Base-by-base conservation (phyloP, 2,329 filamentous ascomycete genomes). In the Diaporthe helianthi region DNA sequence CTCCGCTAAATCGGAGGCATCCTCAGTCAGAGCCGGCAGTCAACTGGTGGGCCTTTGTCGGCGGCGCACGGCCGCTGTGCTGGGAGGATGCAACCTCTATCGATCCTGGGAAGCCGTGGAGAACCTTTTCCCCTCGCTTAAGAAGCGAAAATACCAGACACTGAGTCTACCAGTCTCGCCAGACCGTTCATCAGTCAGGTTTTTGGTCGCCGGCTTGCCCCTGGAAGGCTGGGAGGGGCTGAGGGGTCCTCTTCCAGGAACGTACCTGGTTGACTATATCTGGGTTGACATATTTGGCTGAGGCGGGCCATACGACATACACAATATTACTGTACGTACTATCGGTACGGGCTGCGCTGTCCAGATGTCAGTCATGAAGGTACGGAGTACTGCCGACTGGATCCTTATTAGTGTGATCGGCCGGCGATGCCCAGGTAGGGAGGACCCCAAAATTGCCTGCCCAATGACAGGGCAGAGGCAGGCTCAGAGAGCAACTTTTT, bases 201-300 rank as follows among this genome's bases (percentile, higher is more conserved):
- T 49, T 61, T 36, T 29, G 29, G 24, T 47, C n/a, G 55, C 55
- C 58, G 58, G 58, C 58, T n/a, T n/a, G 29, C 58, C 58, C 58
- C 58, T 36, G 58, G 44, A 49, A 36, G 29, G 58, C n/a, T n/a
- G n/a, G n/a, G n/a, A n/a, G n/a, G 44, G 29, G 4, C 8, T 19
- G 41, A 36, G 17, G 58, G 44, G 24, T 31, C 7, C 22, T 8
- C 7, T 36, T 22, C 58, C 49, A 41, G 58, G 58, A 10, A 10
- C 9, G 29, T 26, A 41, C 58, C 47, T 63, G 58, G 33, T 29
- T 8, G 1, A 9, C 19, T 13, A 47, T 33, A 61, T 61, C n/a
- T 49, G 19, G 44, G 26, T 33, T 22, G 22, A 24, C 17, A 17
- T 63, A 36, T 49, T 9, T 63, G 26, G 26, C 33, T 4, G 41